Evolutionary conservation across 2,329 filamentous ascomycete species (phyloP), one percentile per base, ranked within the genome.

Genomic region (Teratosphaeria epicoccoides): DNA sequence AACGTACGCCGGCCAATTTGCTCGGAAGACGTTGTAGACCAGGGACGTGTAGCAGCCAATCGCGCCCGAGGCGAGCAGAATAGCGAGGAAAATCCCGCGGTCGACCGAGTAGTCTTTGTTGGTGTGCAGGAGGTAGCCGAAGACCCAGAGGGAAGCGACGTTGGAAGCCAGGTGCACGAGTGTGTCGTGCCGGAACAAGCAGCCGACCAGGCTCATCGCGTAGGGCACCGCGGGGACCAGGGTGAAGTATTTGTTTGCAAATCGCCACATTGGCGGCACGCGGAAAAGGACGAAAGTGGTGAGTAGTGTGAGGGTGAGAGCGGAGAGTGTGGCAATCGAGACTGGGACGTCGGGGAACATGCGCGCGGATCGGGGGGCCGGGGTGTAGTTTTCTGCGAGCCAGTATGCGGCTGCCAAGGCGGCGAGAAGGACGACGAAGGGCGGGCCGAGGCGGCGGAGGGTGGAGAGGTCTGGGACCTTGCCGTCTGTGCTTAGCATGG

Each of bases 171-270:
- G 65, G 66, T 93, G 87, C 46, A 67, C 61, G 17, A 82, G 57
- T 2, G 68, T 70, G 50, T 85, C 79, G 70, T 93, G 87, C 20
- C 82, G 85, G 70, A 89, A 87, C 47, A 80, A 71, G 58, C 80
- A 80, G 28, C 80, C 79, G 24, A 91, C 61, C 55, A 87, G 67
- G 56, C 78, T 77, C 20, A 80, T 52, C 3, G 84, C 76, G 55
- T 76, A 76, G 7, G 86, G 84, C 49, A 81, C 81, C 6, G 80
- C 84, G 6, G 84, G 76, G 7, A 82, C 72, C 29, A 83, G 66
- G 40, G 85, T 71, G 69, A 87, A 82, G 70, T 84, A 84, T 56
- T 74, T 79, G 69, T 88, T 90, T 58, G 88, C 69, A 14, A 81
- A 49, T 11, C 71, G 68, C 83, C 84, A 91, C 25, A 82, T 60